A percentile compares a stretch with the other conserved stretches of the same genome.
Evolutionary conservation across 106 monocot species (phyloP).

Genomic region (Allium sativum): DNA sequence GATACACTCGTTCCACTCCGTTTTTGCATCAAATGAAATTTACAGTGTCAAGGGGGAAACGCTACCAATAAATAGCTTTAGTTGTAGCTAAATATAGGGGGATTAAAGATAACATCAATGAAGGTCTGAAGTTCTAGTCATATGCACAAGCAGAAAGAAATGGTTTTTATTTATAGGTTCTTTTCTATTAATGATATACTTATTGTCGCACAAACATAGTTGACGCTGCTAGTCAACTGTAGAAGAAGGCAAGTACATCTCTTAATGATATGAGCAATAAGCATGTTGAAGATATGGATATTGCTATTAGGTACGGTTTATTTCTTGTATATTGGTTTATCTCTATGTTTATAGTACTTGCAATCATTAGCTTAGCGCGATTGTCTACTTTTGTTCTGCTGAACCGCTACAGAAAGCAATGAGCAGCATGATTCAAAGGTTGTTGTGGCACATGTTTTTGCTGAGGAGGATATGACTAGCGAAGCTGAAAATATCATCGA

Average conservation of each 20-base stretch:
- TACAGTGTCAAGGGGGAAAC: slow-evolving; percentile 84
- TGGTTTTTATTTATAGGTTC: too few species aligned
- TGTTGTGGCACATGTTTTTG: slow-evolving; percentile 27
- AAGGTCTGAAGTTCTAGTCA: slow-evolving; percentile 95
- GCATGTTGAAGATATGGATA: slow-evolving; percentile 44
- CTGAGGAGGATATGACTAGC: slow-evolving; percentile 35
- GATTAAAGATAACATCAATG: slow-evolving; percentile 90
- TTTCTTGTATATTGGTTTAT: neutral
- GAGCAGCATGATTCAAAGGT: slow-evolving; percentile 65
- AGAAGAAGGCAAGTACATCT: slow-evolving; percentile 46
- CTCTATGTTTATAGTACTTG: neutral
- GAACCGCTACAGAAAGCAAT: slow-evolving; percentile 43
- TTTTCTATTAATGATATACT: too few species aligned
- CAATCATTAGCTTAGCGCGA: neutral
- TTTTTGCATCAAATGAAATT: neutral
- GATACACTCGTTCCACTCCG: neutral
- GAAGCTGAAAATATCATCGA: slow-evolving; percentile 27
- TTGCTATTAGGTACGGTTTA: slow-evolving; percentile 35
- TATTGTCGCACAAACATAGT: slow-evolving; percentile 24
- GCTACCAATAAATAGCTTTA: slow-evolving; percentile 76
- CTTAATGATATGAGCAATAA: slow-evolving; percentile 35
- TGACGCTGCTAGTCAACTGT: slow-evolving; percentile 58
- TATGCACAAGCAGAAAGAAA: too few species aligned
- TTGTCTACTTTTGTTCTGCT: slow-evolving; percentile 10
- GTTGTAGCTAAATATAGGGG: slow-evolving; percentile 80